Percentiles rank a stretch among this genome's conserved stretches.
Evolutionary conservation across 345 rosid species (phyloP).

Genomic region (Microthlaspi erraticum): DNA sequence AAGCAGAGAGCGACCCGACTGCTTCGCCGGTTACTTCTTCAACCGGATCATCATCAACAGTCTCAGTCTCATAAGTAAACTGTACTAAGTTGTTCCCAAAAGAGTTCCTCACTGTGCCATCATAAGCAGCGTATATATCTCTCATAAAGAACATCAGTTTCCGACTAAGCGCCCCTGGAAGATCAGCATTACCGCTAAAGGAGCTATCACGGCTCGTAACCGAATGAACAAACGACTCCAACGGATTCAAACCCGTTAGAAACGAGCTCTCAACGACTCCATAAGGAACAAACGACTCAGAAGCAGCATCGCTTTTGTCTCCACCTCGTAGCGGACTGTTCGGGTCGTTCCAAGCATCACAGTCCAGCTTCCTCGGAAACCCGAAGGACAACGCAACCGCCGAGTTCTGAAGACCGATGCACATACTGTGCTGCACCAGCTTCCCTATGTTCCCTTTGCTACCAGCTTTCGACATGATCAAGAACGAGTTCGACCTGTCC

Average conservation of each 20-base stretch:
- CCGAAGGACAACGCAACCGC: conserved; percentile 80
- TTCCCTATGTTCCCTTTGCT: conserved; percentile 90
- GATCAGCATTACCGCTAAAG: conserved; percentile 93
- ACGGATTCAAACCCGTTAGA: conserved; percentile 75
- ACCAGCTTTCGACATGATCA: conserved; percentile 86
- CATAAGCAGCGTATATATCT: conserved; percentile 72
- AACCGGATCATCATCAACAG: conserved; percentile 7
- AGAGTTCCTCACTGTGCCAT: conserved; percentile 84
- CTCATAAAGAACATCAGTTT: conserved; percentile 90
- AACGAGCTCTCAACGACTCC: conserved; percentile 80
- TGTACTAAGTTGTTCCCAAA: conserved; percentile 83
- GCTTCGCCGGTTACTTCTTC: conserved; percentile 67
- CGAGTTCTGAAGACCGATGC: conserved; percentile 84
- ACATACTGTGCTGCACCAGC: conserved; percentile 88
- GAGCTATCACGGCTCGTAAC: conserved; percentile 82
- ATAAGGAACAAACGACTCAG: conserved; percentile 64
- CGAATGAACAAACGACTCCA: conserved; percentile 85
- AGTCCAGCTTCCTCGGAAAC: conserved; percentile 72
- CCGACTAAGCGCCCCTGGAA: conserved; percentile 86
- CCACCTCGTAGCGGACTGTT: conserved; percentile 37
- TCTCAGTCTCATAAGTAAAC: conserved; percentile 58
- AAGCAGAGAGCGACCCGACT: conserved; percentile 82
- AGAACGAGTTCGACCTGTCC: conserved; percentile 60
- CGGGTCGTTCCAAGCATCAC: conserved; percentile 69
- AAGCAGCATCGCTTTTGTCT: conserved; percentile 39